Evolutionary conservation across 192 early-diverging fungal genomes (phyloP), one percentile per base, ranked within the genome.

Genomic region (Backusella sp.): DNA sequence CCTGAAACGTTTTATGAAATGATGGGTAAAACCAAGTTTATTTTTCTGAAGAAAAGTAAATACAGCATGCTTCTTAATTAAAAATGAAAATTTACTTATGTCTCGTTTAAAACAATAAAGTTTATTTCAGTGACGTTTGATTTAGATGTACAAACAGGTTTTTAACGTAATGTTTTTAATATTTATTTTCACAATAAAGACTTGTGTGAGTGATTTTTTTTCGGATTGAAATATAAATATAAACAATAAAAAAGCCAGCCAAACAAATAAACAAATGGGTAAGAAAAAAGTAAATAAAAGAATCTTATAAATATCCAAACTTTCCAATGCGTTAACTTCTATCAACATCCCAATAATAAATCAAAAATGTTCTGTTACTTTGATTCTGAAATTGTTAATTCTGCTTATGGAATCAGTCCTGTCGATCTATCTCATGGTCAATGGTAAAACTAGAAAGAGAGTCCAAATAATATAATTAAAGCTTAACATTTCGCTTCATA

Each of bases 371-470:
- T 8, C 3, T 62, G 56, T 28, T 62, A 15, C 56, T 62, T 26
- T 28, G 56, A 62, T 8, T 28, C 8, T 62, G 56, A 28, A 62
- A 11, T 14, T 26, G 26, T 0, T 28, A 12, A 4, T 62, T 23
- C 21, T 62, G 56, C n/a, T 23, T 62, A 11, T 62, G 21, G 30
- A 62, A 62, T 62, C 28, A 23, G 56, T 14, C 56, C 56, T 28
- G 56, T 62, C 23, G 56, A 62, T 62, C 26, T 62, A 62, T 62
- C 56, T 62, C 56, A 62, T 12, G 56, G 56, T 28, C 56, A 62
- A 62, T 62, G 56, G 56, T 62, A 62, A 56, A 8, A 3, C 53
- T 9, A 11, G 19, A 56, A 17, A 15, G 42, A 44, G 42, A 44
- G 4, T 17, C 14, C 17, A 15, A 44, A 44, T 49, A 49, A 62